A percentile compares a stretch with the other conserved stretches of the same genome.
These are phyloP conservation scores for Dipteronia dyeriana DNA, from an alignment of 345 rosid genomes.

Conservation along the genomic window DNA sequence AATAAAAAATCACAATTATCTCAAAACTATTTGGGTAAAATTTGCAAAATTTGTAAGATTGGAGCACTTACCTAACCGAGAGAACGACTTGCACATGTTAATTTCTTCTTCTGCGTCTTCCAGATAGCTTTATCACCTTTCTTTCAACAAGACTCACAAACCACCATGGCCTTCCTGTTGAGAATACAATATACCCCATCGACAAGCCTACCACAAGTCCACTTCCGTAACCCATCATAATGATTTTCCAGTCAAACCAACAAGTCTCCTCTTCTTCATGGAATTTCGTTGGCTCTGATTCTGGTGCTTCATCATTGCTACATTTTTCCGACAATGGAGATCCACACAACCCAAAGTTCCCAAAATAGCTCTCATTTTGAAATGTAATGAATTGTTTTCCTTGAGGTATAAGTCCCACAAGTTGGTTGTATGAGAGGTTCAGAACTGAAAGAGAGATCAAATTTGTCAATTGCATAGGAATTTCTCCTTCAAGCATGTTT, in stretches of 20 bases:
- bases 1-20: too few relatives aligned
- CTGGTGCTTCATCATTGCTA: neutral
- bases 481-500: neutral
- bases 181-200: slow-evolving; percentile 12
- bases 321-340: slow-evolving; percentile 11
- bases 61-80: too few relatives aligned
- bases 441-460: neutral
- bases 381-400: slow-evolving; percentile 26
- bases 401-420: slow-evolving; percentile 18
- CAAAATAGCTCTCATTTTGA: neutral
- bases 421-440: slow-evolving; percentile 20
- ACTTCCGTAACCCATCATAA: too few relatives aligned
- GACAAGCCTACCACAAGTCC: too few relatives aligned
- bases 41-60: too few relatives aligned
- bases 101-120: neutral
- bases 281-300: neutral
- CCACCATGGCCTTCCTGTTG: neutral
- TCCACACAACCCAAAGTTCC: slow-evolving; percentile 27
- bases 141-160: slow-evolving; percentile 1
- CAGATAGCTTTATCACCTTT: neutral
- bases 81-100: too few relatives aligned
- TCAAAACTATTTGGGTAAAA: too few relatives aligned
- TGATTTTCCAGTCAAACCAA: too few relatives aligned
- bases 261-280: neutral
- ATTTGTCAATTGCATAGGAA: neutral